These are phyloP conservation scores for Ceratobasidium papillatum DNA, from an alignment of 1,284 basidiomycete species.

Conservation along the genomic window DNA sequence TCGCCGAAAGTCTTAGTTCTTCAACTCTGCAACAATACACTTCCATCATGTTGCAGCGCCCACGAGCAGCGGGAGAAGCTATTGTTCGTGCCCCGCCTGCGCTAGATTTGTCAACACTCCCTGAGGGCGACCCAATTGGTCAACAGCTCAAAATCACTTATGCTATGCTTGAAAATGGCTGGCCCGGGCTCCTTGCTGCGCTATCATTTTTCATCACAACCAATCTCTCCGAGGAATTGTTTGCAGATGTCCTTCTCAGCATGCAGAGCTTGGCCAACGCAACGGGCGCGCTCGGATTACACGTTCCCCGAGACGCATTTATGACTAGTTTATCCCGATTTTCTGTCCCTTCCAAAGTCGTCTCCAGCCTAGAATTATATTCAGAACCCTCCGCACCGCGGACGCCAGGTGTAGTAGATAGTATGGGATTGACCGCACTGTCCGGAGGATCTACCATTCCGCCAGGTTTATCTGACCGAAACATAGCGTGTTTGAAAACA, in stretches of 20 bases:
- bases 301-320: conserved; percentile 92
- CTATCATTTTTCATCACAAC: conserved; percentile 90
- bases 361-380: conserved; percentile 81
- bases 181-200: conserved; percentile 90
- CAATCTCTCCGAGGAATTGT: conserved; percentile 87
- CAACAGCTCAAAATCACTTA: conserved; percentile 67
- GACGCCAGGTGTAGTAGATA: conserved; percentile 65
- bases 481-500: conserved; percentile 89
- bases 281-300: conserved; percentile 85
- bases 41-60: conserved; percentile 69
- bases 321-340: conserved; percentile 87
- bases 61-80: conserved; percentile 70
- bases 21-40: conserved; percentile 77
- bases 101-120: conserved; percentile 69
- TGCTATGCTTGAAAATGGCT: conserved; percentile 84
- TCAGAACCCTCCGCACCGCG: conserved; percentile 72
- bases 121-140: conserved; percentile 63
- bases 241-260: conserved; percentile 81
- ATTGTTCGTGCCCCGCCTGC: conserved; percentile 74
- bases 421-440: conserved; percentile 64
- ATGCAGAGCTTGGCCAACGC: conserved; percentile 88
- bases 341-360: conserved; percentile 86
- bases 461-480: conserved; percentile 85
- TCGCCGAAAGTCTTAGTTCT: conserved; percentile 87
- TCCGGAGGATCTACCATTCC: conserved; percentile 51